Conservation (phyloP, 2,329 filamentous ascomycete species). For the Aspergillus unguis region DNA sequence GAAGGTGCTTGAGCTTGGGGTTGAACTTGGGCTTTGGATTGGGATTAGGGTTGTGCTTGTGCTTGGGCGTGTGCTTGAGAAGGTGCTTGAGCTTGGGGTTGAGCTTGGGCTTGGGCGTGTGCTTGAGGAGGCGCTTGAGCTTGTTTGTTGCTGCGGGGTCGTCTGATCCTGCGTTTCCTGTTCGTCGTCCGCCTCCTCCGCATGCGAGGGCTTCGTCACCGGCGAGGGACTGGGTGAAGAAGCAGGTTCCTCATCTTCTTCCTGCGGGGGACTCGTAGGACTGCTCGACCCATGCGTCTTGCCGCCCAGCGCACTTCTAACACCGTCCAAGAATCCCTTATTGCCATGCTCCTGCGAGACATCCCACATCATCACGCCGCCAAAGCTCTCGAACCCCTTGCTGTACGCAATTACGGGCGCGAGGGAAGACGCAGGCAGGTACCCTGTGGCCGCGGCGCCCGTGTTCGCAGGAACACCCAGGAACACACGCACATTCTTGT, state of each 20-base stretch:
- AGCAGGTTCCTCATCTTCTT: not conserved
- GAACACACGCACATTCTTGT: conserved; percentile 59
- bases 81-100: too few species aligned
- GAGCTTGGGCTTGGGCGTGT: too few species aligned
- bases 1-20: too few species aligned
- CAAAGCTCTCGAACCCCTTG: conserved; percentile 58
- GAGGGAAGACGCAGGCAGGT: conserved; percentile 49
- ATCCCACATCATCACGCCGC: conserved; percentile 69
- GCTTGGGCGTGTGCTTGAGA: too few species aligned
- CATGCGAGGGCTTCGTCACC: not conserved
- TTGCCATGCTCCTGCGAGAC: conserved; percentile 60
- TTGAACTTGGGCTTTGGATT: too few species aligned
- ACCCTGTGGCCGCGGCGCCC: conserved; percentile 55
- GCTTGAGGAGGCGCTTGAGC: too few species aligned
- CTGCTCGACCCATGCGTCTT: not conserved
- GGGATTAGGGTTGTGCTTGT: too few species aligned
- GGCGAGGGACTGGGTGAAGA: not conserved
- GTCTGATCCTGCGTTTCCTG: not conserved
- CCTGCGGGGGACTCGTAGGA: not conserved
- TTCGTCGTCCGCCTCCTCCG: not conserved
- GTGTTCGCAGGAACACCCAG: conserved; percentile 59
- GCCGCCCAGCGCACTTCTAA: conserved; percentile 31
- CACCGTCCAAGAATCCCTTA: conserved; percentile 51
- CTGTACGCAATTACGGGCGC: conserved; percentile 52
- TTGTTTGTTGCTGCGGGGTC: too few species aligned